These are phyloP conservation scores for Phytophthora parvispora DNA, from an alignment of 352 stramenopile species.

Conservation along the genomic window DNA sequence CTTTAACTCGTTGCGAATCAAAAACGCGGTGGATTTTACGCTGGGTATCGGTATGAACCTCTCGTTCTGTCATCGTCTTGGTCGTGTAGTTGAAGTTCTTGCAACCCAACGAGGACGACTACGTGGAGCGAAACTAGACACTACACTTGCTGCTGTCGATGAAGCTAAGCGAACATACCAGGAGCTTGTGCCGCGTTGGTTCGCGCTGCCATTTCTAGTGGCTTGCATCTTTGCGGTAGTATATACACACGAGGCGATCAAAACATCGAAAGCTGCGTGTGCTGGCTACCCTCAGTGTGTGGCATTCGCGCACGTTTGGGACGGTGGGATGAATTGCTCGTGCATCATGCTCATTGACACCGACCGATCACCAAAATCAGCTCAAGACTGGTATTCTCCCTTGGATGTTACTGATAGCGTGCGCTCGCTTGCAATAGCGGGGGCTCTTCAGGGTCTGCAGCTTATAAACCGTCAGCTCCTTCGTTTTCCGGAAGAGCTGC, in stretches of 20 bases:
- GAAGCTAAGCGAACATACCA: slow-evolving; percentile 12
- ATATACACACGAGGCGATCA: slow-evolving; percentile 16
- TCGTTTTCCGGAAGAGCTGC: slow-evolving; percentile 21
- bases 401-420: slow-evolving; percentile 17
- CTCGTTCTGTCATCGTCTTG: slow-evolving; percentile 46
- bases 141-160: neutral
- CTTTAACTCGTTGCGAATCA: slow-evolving; percentile 42
- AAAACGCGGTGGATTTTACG: slow-evolving; percentile 25
- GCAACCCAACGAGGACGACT: slow-evolving; percentile 3
- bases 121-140: neutral
- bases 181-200: slow-evolving; percentile 8
- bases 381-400: slow-evolving; percentile 19
- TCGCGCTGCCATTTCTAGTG: slow-evolving; percentile 18
- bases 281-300: slow-evolving; percentile 24
- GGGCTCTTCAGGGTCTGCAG: slow-evolving; percentile 17
- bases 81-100: slow-evolving; percentile 27
- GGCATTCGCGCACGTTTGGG: slow-evolving; percentile 14
- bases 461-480: slow-evolving; percentile 23
- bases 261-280: slow-evolving; percentile 4
- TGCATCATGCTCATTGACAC: slow-evolving; percentile 29
- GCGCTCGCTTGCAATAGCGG: slow-evolving; percentile 2
- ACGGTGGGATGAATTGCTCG: slow-evolving; percentile 5
- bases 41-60: slow-evolving; percentile 42
- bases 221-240: slow-evolving; percentile 2
- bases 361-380: slow-evolving; percentile 15